phyloP scores from a whole-genome alignment of 2,329 filamentous ascomycete species.

The Colletotrichum sublineola region DNA sequence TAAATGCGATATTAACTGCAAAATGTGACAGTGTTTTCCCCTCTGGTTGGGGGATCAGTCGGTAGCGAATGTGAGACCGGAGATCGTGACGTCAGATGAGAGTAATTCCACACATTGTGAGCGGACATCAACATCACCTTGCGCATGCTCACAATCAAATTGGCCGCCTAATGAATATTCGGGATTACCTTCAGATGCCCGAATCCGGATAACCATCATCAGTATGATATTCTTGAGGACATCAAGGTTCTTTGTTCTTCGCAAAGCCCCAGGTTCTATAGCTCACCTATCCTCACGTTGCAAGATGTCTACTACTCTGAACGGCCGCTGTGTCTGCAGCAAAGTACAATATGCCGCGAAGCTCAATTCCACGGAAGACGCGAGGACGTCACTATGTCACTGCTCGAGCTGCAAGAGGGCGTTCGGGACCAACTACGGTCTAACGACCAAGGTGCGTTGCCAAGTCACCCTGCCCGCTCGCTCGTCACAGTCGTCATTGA shows the following conservation, averaged over 20 bases:
- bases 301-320: constrained; percentile 3
- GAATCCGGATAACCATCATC: neutral
- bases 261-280: neutral
- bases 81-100: constrained; percentile 14
- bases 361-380: neutral
- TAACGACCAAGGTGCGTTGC: constrained; percentile 47
- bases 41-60: neutral
- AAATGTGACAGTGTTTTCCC: no score
- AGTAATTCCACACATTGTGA: neutral
- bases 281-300: constrained; percentile 18
- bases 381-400: constrained; percentile 51
- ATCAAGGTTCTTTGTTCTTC: neutral
- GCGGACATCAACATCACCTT: neutral
- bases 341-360: neutral
- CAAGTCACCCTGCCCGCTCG: neutral
- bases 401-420: constrained; percentile 51
- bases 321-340: constrained; percentile 7
- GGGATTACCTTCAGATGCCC: neutral
- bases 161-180: neutral
- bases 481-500: neutral
- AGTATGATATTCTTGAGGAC: neutral
- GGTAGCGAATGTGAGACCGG: neutral
- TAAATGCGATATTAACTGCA: fast-evolving
- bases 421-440: constrained; percentile 52
- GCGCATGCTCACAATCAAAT: neutral